Conservation (phyloP, 2,329 filamentous ascomycete species). For the Neonectria ditissima region DNA sequence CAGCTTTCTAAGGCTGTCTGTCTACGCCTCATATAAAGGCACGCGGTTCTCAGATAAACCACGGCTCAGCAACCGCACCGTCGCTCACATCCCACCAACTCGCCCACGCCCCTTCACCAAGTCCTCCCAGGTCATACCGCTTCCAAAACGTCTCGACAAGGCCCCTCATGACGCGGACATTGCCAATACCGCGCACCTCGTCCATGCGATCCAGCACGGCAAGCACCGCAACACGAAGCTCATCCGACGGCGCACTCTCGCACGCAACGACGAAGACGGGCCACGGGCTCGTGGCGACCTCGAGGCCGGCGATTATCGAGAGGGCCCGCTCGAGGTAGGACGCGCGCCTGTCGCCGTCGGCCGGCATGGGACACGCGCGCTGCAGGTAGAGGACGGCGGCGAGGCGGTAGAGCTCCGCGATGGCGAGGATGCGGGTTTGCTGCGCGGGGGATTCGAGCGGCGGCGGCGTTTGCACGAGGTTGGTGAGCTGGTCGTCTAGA, state of each 20-base stretch:
- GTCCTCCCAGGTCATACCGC: conserved; percentile 54
- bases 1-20: too few relatives aligned
- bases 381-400: conserved; percentile 60
- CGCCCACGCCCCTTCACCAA: conserved; percentile 8
- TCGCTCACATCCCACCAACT: conserved; percentile 28
- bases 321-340: conserved; percentile 52
- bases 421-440: conserved; percentile 51
- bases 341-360: conserved; percentile 25
- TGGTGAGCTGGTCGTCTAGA: conserved; percentile 11
- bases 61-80: conserved; percentile 31
- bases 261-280: conserved; percentile 61
- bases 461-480: conserved; percentile 5
- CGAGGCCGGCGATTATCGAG: conserved; percentile 50
- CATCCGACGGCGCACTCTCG: conserved; percentile 54
- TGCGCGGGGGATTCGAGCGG: neutral
- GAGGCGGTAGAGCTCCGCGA: conserved; percentile 64
- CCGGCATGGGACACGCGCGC: conserved; percentile 41
- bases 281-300: conserved; percentile 61
- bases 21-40: neutral
- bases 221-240: conserved; percentile 55
- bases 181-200: conserved; percentile 57
- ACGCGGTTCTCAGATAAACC: conserved; percentile 31
- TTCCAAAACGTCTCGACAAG: conserved; percentile 61
- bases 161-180: conserved; percentile 56
- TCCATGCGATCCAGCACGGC: conserved; percentile 57